Evolutionary conservation across 148 eudicot genomes (phyloP), one percentile per base, ranked within the genome.

Genomic region (Dysphania ambrosioides): DNA sequence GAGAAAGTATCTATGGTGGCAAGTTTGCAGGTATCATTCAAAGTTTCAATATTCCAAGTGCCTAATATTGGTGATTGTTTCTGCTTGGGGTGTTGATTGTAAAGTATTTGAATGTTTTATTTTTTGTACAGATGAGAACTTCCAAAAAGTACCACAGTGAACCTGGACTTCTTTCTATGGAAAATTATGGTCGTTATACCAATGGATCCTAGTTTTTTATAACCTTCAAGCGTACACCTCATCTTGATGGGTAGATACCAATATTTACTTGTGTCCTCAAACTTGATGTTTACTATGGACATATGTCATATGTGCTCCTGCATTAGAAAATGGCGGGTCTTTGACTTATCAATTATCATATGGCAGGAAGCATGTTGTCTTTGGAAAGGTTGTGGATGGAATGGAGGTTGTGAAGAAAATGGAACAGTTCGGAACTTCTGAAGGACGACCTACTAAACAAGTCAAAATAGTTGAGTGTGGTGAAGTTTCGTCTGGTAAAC

Each of bases 121-220:
- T 68, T 55, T 47, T 71, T 32, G 68, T 68, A 80, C 89, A 96
- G 99, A 96, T 85, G 99, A 96, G 72, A 92, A 96, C 81, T 96
- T 96, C n/a, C 72, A 92, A 96, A 80, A 24, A 86, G 86, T 85
- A 86, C 19, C 97, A 96, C 80, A 79, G 59, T 77, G 86, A 62
- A 34, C 83, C 93, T 62, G 99, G 99, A 79, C 72, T 88, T 74
- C 88, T 96, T 66, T 96, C 97, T 62, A 96, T 96, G 99, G 99
- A 97, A 79, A 96, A 96, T 74, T 76, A 90, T 75, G 99, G 99
- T 75, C 91, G 85, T 51, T 81, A 84, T 80, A 86, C 97, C 74
- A 96, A 96, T 77, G 99, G 99, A 6, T 96, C 99, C 66, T 97
- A 96, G 82, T 96, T 96, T 77, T 96, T 96, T 70, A 87, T 96